Conservation (phyloP, 345 rosid species). For the Rhodamnia argentea region DNA sequence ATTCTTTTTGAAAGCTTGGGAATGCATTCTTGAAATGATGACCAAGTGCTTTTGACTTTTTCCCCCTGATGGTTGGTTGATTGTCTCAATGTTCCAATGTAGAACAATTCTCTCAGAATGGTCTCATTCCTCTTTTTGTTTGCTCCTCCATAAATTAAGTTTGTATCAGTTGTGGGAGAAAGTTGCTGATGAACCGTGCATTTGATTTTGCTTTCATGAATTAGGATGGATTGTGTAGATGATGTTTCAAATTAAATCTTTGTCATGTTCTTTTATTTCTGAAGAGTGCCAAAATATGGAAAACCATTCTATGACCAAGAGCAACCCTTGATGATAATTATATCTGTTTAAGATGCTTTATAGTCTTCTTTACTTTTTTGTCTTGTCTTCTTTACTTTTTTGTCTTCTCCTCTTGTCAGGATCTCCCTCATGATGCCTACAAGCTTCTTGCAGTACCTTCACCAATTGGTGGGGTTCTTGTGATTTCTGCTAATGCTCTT, state of each 20-base stretch:
- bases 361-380: not conserved
- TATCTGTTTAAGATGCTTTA: not conserved
- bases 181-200: not conserved
- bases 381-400: constrained; percentile 7
- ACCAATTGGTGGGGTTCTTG: constrained; percentile 95
- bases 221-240: not conserved
- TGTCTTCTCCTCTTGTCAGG: constrained; percentile 34
- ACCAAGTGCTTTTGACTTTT: not conserved
- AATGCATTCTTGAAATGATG: not conserved
- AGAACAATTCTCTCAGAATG: not conserved
- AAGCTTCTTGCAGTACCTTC: constrained; percentile 95
- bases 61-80: not conserved
- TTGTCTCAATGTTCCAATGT: not conserved
- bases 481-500: constrained; percentile 69
- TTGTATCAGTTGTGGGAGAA: not conserved
- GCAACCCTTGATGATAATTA: not conserved
- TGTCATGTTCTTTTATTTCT: not conserved
- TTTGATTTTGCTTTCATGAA: not conserved
- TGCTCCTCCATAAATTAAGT: not conserved
- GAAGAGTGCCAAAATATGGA: not conserved
- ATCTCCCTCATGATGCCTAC: constrained; percentile 96
- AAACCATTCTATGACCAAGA: not conserved
- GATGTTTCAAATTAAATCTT: not conserved
- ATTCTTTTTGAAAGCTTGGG: not conserved
- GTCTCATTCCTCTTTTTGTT: not conserved